A percentile compares a stretch with the other conserved stretches of the same genome.
Conservation (phyloP, 2,329 filamentous ascomycete species). For the Myotisia sp. region DNA sequence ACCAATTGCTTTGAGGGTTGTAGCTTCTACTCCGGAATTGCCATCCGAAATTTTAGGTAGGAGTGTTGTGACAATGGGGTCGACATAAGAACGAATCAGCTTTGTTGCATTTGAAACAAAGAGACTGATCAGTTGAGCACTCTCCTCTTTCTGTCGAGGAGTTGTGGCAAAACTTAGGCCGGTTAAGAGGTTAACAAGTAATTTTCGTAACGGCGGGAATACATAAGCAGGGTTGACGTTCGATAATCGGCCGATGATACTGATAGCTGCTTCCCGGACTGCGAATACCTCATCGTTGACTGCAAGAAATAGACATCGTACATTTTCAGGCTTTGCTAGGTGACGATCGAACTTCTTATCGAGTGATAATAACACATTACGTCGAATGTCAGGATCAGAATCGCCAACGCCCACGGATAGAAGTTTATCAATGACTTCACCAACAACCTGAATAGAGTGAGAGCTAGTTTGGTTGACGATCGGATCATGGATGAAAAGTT, state of each 20-base stretch:
- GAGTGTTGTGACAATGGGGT: slow-evolving; percentile 90
- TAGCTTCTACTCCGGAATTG: slow-evolving; percentile 78
- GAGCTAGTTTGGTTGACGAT: slow-evolving; percentile 97
- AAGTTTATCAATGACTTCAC: slow-evolving; percentile 93
- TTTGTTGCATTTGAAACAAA: slow-evolving; percentile 85
- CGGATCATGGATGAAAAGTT: slow-evolving; percentile 89
- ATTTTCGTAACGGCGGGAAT: slow-evolving; percentile 86
- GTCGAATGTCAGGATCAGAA: slow-evolving; percentile 72
- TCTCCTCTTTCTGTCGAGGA: slow-evolving; percentile 88
- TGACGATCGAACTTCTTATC: slow-evolving; percentile 92
- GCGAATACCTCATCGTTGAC: slow-evolving; percentile 89
- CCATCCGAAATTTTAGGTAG: slow-evolving; percentile 72
- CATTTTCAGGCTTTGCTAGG: slow-evolving; percentile 93
- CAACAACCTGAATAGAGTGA: slow-evolving; percentile 91
- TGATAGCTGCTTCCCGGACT: slow-evolving; percentile 87
- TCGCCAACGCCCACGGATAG: slow-evolving; percentile 91
- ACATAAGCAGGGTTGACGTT: slow-evolving; percentile 91
- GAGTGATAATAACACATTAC: slow-evolving; percentile 74
- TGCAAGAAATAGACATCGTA: slow-evolving; percentile 85
- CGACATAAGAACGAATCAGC: slow-evolving; percentile 89
- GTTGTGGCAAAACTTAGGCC: slow-evolving; percentile 95
- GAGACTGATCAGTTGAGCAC: slow-evolving; percentile 79
- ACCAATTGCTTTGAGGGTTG: slow-evolving; percentile 87
- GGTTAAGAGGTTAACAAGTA: slow-evolving; percentile 87
- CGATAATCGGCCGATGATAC: slow-evolving; percentile 87